Percentiles rank a stretch among this genome's conserved stretches.
Evolutionary conservation across 192 early-diverging fungal species (phyloP).

Genomic region (Pilaira anomala): DNA sequence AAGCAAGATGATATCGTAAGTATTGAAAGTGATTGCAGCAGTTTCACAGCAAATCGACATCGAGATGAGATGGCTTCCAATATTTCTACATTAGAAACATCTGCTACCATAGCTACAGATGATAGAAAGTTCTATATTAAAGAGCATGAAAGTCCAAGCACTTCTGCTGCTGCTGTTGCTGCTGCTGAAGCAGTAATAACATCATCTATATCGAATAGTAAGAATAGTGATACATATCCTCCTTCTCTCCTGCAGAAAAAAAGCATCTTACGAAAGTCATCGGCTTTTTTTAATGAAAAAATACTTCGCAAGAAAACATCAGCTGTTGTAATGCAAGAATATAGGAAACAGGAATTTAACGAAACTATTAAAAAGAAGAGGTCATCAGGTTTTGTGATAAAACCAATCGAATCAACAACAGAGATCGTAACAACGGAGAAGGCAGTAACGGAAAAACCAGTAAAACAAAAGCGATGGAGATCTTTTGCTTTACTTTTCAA

Average conservation of each 20-base stretch:
- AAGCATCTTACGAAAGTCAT: constrained; percentile 14
- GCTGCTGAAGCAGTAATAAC: not conserved
- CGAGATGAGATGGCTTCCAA: too few relatives aligned
- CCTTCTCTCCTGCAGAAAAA: constrained; percentile 7
- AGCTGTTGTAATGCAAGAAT: too few relatives aligned
- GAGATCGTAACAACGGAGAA: too few relatives aligned
- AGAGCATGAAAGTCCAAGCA: not conserved
- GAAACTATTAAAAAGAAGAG: not conserved
- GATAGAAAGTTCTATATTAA: not conserved
- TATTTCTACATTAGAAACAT: too few relatives aligned
- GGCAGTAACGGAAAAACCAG: too few relatives aligned
- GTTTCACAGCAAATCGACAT: not conserved
- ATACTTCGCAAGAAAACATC: not conserved
- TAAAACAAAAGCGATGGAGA: too few relatives aligned
- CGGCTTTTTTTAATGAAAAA: constrained; percentile 9
- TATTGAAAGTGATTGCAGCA: not conserved
- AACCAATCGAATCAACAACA: too few relatives aligned
- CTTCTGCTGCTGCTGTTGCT: not conserved
- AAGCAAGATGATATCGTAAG: not conserved
- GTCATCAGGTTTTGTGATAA: too few relatives aligned
- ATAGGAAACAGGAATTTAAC: too few relatives aligned
- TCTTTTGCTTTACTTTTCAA: too few relatives aligned
- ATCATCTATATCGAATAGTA: too few relatives aligned
- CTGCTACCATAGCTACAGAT: not conserved
- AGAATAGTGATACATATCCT: not conserved